Evolutionary conservation across 2,329 filamentous ascomycete genomes (phyloP).

Genomic region (Paecilomyces sp.): DNA sequence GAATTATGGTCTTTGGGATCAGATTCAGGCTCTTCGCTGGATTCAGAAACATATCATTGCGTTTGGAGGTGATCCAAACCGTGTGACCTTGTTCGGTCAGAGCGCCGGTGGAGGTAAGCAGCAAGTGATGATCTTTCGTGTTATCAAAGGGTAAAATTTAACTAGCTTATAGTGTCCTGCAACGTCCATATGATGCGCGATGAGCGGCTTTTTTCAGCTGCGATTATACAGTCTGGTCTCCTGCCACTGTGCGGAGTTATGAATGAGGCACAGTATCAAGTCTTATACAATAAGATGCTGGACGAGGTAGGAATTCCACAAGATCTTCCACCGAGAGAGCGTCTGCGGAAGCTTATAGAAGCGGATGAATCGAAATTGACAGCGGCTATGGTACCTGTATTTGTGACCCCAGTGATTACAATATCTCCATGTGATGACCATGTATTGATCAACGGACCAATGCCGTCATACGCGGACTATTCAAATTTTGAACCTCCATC

Average conservation of each 20-base stretch:
- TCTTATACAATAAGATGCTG: not conserved
- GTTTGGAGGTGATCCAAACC: conserved; percentile 22
- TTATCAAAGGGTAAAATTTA: not conserved
- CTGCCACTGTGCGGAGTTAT: not conserved
- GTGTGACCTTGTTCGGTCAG: not conserved
- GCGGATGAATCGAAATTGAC: not conserved
- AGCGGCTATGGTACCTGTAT: not conserved
- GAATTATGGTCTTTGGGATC: conserved; percentile 31
- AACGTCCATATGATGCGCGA: not conserved
- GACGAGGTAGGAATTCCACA: not conserved
- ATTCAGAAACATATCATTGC: conserved; percentile 22
- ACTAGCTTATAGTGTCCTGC: not conserved
- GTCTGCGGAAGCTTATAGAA: not conserved
- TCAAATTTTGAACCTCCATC: not conserved
- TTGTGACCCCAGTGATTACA: not conserved
- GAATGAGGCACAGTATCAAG: not conserved
- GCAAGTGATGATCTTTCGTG: not conserved
- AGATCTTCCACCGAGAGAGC: not conserved
- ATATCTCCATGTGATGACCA: not conserved
- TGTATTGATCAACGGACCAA: not conserved
- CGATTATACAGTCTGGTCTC: not conserved
- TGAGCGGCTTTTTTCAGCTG: not conserved
- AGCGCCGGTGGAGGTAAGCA: not conserved
- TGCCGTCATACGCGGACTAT: not conserved
- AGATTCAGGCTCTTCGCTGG: conserved; percentile 20